Base-by-base conservation (phyloP, 306 rosid species). In the Cicer bijugum region DNA sequence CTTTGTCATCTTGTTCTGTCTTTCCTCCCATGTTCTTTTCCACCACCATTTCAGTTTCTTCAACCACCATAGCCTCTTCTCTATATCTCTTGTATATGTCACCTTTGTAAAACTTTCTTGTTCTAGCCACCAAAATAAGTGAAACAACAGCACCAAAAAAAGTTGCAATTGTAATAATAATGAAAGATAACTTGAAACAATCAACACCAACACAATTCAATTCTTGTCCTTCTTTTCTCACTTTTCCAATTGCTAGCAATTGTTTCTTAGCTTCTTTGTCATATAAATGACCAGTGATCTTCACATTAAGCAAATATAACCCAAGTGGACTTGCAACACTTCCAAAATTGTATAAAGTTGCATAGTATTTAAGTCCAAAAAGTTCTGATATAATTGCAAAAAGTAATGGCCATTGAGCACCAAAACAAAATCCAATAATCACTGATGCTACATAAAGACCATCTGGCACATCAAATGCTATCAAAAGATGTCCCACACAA, bases 341-440 rank as follows among this genome's bases (percentile, higher is more conserved):
- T 0, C 98, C 98, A 37, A 90, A 89, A 52, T 90, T 93, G 74
- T 86, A 93, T 71, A 90, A 23, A 17, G 98, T 93, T 0, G 98
- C 79, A 45, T 90, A 93, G 62, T 93, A 93, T 44, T 90, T 90
- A 0, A 90, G 83, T 0, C 97, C 98, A 72, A 93, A 93, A 9
- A 90, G 76, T 63, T 93, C 98, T 0, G 98, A 93, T 0, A 93
- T 86, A 7, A 89, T 89, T 20, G 96, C 88, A 40, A 93, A 90
- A 19, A 93, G 89, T 33, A 93, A 59, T 1, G 93, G 97, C 97
- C 96, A 90, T 1, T 87, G 91, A 0, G 98, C 98, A 0, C 98
- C 98, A 48, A 87, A 93, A 63, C 83, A 82, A 11, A 90, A 88
- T 4, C 98, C 98, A 12, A 86, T 90, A 0, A 90, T 84, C 0